phyloP scores from a whole-genome alignment of 2,329 filamentous ascomycete species.

The Colletotrichum tropicicola region DNA sequence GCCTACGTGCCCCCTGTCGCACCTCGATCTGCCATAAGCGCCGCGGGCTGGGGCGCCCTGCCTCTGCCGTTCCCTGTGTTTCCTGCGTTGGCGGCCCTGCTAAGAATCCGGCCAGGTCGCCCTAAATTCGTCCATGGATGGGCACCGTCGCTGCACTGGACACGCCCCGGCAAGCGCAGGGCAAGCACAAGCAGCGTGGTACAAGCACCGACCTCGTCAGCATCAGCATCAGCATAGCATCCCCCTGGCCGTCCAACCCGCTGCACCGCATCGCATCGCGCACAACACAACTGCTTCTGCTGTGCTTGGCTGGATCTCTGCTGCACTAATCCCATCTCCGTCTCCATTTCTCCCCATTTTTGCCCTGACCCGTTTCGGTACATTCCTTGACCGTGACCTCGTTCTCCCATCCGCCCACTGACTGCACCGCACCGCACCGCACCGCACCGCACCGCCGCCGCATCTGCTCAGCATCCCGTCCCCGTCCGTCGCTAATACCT shows the following conservation, averaged over 20 bases:
- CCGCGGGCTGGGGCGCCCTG: slow-evolving; percentile 18
- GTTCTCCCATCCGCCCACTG: background rate
- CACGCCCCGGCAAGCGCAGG: too few relatives aligned
- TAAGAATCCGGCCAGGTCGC: slow-evolving; percentile 5
- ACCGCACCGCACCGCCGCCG: slow-evolving; percentile 23
- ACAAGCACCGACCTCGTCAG: background rate
- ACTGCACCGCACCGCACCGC: slow-evolving; percentile 8
- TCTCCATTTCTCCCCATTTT: slow-evolving; percentile 6
- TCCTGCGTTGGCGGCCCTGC: slow-evolving; percentile 20
- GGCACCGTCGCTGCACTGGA: background rate
- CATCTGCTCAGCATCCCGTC: slow-evolving; percentile 23
- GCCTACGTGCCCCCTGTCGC: slow-evolving; percentile 13
- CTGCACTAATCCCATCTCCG: slow-evolving; percentile 19
- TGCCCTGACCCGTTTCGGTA: slow-evolving; percentile 26
- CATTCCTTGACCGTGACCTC: slow-evolving; percentile 25
- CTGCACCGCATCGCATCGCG: slow-evolving; percentile 12
- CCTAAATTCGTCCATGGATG: background rate
- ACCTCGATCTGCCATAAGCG: slow-evolving; percentile 30
- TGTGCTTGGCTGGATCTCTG: slow-evolving; percentile 3
- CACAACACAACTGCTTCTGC: slow-evolving; percentile 20
- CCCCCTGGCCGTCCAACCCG: background rate
- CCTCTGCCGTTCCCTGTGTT: background rate
- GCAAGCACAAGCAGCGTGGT: background rate
- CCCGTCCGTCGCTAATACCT: slow-evolving; percentile 18
- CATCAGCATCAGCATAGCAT: background rate